These are phyloP conservation scores for Dioszegia aurantiaca DNA, from an alignment of 768 basidiomycete genomes.

Conservation along the genomic window DNA sequence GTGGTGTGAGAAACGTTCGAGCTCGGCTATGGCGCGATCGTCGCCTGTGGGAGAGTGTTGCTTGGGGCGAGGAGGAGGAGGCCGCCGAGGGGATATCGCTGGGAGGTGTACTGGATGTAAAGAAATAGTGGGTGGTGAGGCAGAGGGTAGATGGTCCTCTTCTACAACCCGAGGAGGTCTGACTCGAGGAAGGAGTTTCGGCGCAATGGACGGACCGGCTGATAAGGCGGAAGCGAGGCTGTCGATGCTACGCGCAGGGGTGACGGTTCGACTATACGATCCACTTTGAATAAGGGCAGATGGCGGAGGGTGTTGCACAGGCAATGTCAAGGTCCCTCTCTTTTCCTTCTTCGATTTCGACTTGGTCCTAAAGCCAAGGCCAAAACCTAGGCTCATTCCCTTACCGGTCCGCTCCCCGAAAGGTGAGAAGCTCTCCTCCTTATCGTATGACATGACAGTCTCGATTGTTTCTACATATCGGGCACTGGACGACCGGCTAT, in stretches of 20 bases:
- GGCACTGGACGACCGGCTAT: background rate
- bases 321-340: background rate
- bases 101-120: no score
- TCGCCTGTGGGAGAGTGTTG: background rate
- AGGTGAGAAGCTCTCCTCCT: conserved; percentile 11
- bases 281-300: no score
- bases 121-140: no score
- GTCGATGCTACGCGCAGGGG: background rate
- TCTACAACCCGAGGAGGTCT: background rate
- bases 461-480: background rate
- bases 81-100: background rate
- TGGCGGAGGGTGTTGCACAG: no score
- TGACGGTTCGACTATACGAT: background rate
- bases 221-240: background rate
- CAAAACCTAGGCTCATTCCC: background rate
- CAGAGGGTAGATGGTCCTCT: background rate
- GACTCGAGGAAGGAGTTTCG: background rate
- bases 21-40: background rate
- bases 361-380: background rate
- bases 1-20: conserved; percentile 8
- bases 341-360: conserved; percentile 2
- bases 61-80: background rate
- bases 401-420: background rate
- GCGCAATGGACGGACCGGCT: background rate
- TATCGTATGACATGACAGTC: background rate